Evolutionary conservation across 495 filamentous ascomycete species (phyloP).

Genomic region (Rhypophila decipiens): DNA sequence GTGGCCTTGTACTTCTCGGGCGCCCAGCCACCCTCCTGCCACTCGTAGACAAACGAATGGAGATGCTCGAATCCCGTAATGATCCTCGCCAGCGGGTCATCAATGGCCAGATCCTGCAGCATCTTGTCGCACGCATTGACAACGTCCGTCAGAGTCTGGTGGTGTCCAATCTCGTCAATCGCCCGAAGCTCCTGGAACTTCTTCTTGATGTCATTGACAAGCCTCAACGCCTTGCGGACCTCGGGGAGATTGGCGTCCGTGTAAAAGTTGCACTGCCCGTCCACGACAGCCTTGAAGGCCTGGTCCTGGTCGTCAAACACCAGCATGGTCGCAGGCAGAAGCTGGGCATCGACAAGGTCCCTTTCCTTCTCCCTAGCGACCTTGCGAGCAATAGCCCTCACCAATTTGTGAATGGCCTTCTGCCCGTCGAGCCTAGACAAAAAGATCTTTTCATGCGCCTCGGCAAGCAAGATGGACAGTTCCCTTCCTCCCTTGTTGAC

Average conservation of each 20-base stretch:
- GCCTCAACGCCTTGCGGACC: slow-evolving; percentile 58
- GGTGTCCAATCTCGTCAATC: slow-evolving; percentile 51
- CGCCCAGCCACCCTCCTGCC: slow-evolving; percentile 76
- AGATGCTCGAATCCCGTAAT: slow-evolving; percentile 80
- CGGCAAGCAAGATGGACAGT: slow-evolving; percentile 38
- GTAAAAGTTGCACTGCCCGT: slow-evolving; percentile 66
- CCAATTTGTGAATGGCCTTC: slow-evolving; percentile 31
- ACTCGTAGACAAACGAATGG: slow-evolving; percentile 76
- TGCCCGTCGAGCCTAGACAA: slow-evolving; percentile 25
- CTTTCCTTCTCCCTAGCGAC: slow-evolving; percentile 20
- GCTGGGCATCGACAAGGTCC: slow-evolving; percentile 29
- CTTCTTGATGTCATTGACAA: slow-evolving; percentile 58
- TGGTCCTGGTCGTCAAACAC: slow-evolving; percentile 53
- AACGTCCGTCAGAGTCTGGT: slow-evolving; percentile 64
- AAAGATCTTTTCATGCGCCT: slow-evolving; percentile 45
- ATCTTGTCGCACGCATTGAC: slow-evolving; percentile 65
- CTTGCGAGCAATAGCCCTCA: slow-evolving; percentile 30
- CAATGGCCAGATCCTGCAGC: slow-evolving; percentile 63
- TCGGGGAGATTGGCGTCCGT: slow-evolving; percentile 69
- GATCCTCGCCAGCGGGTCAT: slow-evolving; percentile 80
- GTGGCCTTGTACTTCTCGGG: slow-evolving; percentile 68
- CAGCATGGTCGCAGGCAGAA: slow-evolving; percentile 61
- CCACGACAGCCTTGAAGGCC: slow-evolving; percentile 37
- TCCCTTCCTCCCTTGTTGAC: slow-evolving; percentile 29
- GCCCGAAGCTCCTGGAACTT: slow-evolving; percentile 65